Base-by-base conservation (phyloP, 768 basidiomycete genomes). In the Rhodotorula diobovata region DNA sequence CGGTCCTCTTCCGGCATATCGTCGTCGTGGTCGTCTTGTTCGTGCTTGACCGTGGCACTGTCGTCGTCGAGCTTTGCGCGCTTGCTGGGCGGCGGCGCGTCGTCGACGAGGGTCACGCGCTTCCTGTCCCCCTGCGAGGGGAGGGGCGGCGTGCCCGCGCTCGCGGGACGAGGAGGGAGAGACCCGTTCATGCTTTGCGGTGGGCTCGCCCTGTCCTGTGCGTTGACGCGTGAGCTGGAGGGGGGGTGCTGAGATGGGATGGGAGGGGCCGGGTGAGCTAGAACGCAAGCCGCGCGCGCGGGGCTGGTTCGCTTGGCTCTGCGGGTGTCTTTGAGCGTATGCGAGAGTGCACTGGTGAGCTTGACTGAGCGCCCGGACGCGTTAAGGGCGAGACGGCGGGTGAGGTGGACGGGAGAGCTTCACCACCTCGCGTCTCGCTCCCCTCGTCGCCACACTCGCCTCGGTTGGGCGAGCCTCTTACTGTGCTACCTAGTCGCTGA, bases 91-190 rank as follows among this genome's bases (percentile, higher is more conserved):
- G 59, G 51, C 43, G 70, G 54, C 45, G 58, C n/a, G 41, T 46
- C 39, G 41, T 66, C 70, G 39, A 30, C 41, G 16, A 70, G 63
- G 0, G 69, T 66, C 23, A 58, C 63, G 32, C 70, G 70, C 43
- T 71, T 71, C 35, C 67, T 61, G 14, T 55, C 32, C 20, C 23
- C 4, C 20, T 32, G 54, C 32, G 34, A 15, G n/a, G 51, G 51
- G 30, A n/a, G 51, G 2, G 54, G 16, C 32, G 54, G 54, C 25
- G 48, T 50, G 48, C 48, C 48, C 5, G 25, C 54, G 54, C 54
- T 55, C 54, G 54, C 32, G 20, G 54, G 54, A 4, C 54, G 54
- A 11, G 54, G 20, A 7, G 34, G 54, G 7, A 35, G 34, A 14
- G 54, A 34, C 32, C 54, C 54, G 32, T 55, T 55, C 54, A 55